Percentiles rank a stretch among this genome's conserved stretches.
Conservation (phyloP, 2,329 filamentous ascomycete genomes). For the Xylariales sp. region DNA sequence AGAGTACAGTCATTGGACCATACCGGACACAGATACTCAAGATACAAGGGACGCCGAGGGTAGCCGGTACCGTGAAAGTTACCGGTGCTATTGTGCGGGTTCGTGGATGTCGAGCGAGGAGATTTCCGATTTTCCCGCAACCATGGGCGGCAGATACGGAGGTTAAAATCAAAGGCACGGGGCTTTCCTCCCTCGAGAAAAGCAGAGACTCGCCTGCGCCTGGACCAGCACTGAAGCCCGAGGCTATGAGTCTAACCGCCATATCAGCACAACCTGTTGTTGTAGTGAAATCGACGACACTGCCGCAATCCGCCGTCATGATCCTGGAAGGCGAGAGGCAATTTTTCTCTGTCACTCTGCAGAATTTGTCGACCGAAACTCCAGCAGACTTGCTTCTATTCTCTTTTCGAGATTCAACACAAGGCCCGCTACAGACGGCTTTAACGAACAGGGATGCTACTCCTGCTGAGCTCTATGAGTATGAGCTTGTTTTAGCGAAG, state of each 20-base stretch:
- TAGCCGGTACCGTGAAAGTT: slow-evolving; percentile 65
- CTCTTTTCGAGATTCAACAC: slow-evolving; percentile 85
- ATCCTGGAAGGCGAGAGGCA: slow-evolving; percentile 84
- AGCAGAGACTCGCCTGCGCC: slow-evolving; percentile 32
- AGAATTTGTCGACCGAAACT: slow-evolving; percentile 67
- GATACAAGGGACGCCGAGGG: slow-evolving; percentile 63
- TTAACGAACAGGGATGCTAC: slow-evolving; percentile 72
- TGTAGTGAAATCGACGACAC: slow-evolving; percentile 67
- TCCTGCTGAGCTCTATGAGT: slow-evolving; percentile 76
- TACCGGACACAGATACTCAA: slow-evolving; percentile 77
- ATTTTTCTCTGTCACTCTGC: slow-evolving; percentile 71
- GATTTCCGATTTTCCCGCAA: slow-evolving; percentile 77
- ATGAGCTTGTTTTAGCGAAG: slow-evolving; percentile 73
- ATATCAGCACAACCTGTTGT: slow-evolving; percentile 77
- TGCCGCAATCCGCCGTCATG: slow-evolving; percentile 85
- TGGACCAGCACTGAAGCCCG: slow-evolving; percentile 39
- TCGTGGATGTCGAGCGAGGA: slow-evolving; percentile 72
- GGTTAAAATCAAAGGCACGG: slow-evolving; percentile 71
- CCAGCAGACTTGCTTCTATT: slow-evolving; percentile 81
- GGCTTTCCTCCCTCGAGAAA: slow-evolving; percentile 54
- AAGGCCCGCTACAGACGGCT: slow-evolving; percentile 68
- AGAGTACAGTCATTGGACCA: slow-evolving; percentile 68
- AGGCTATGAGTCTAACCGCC: slow-evolving; percentile 62
- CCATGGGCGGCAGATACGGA: slow-evolving; percentile 69
- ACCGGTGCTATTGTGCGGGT: slow-evolving; percentile 77